Evolutionary conservation across 2,329 filamentous ascomycete genomes (phyloP), one percentile per base, ranked within the genome.

Genomic region (Periconia macrospinosa): DNA sequence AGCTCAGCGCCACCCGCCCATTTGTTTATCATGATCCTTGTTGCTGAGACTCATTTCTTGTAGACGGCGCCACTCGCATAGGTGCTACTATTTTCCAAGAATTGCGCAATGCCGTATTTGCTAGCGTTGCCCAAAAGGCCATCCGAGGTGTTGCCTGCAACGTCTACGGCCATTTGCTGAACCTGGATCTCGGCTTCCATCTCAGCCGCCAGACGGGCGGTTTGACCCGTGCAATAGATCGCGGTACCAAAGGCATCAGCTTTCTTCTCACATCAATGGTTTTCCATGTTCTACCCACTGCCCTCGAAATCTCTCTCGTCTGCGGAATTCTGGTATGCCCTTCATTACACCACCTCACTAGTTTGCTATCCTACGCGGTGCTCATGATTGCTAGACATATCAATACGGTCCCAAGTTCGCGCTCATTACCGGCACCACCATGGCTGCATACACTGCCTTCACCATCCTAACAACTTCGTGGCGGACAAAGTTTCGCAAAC

Each of bases 241-340:
- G 95, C 58, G 94, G 94, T 69, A 99, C 94, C 18, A 99, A 99
- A 76, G 95, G 94, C 58, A 99, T 99, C 72, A 97, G 91, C 79
- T 99, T 97, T 74, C 75, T 99, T 61, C 81, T 99, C 59, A 96
- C 92, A 0, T 97, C 92, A 64, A 99, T 99, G 93, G 91, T 99
- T 30, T 97, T 99, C 67, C 94, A 99, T 72, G 88, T 99, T 53
- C 83, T 97, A 15, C 94, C 94, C 0, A 99, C 93, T 0, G 90
- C 92, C 0, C 77, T 99, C 30, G 94, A 99, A 71, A 99, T 99
- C 57, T 86, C 87, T 54, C 88, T 99, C 81, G 94, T 99, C 1
- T 99, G 94, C 71, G 92, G 92, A 55, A 97, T 99, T 56, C 76
- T 99, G 71, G 82, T 84, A n/a, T n/a, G 30, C 42, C 6, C 19